Conservation (phyloP, 306 rosid species). For the peach (Prunus persica) region DNA sequence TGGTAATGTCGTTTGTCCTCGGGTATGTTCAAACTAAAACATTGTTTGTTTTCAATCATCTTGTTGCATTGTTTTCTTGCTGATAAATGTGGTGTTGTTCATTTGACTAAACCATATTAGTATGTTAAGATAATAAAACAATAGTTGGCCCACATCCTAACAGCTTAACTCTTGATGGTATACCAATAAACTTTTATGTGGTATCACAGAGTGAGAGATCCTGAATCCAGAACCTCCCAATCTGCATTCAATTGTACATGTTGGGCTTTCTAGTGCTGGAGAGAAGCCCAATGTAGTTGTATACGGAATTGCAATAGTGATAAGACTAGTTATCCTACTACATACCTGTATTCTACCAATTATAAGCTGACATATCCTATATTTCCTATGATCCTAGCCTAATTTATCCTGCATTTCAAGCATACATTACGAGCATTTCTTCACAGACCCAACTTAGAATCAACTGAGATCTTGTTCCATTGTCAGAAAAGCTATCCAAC, state of each 20-base stretch:
- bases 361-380: neutral
- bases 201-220: neutral
- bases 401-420: neutral
- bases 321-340: neutral
- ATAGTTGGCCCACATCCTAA: neutral
- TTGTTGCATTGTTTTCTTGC: neutral
- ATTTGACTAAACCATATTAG: neutral
- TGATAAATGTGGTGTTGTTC: neutral
- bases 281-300: neutral
- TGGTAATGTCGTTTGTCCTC: constrained; percentile 3
- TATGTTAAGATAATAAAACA: neutral
- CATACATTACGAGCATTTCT: neutral
- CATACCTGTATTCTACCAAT: neutral
- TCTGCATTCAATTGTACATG: no score
- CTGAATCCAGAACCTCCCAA: no score
- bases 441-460: neutral
- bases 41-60: neutral
- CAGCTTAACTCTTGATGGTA: neutral
- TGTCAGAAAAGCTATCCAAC: neutral
- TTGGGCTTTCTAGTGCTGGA: no score
- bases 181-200: neutral
- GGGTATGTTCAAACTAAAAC: constrained; percentile 22
- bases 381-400: neutral
- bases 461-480: neutral
- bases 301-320: neutral